Evolutionary conservation across 768 basidiomycete species (phyloP), one percentile per base, ranked within the genome.

Genomic region (Amanita pallidorosea): DNA sequence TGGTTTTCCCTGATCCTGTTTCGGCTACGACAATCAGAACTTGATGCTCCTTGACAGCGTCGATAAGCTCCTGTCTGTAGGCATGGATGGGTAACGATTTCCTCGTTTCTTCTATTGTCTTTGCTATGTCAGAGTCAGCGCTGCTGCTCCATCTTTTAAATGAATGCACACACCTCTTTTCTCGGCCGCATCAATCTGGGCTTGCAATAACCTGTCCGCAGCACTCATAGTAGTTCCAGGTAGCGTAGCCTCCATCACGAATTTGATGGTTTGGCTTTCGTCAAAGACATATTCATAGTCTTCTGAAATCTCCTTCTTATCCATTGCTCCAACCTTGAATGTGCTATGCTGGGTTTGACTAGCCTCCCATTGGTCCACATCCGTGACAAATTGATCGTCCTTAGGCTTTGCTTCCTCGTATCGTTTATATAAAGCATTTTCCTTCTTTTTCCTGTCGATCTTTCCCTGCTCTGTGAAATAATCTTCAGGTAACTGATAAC

Each of bases 381-480:
- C 96, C 1, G 95, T 97, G 2, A 90, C 81, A 63, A 98, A 98
- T 58, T 94, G 85, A 63, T 92, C 92, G 54, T 91, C 91, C 63
- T 90, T 88, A 0, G 82, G 85, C 62, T 86, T 88, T 7, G 85
- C 85, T 47, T 99, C 96, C 60, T 96, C 89, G 61, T 99, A 98
- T 35, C 96, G 90, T 58, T 87, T 78, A 65, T 96, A 97, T 47
- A 99, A 66, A 0, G 87, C 93, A 56, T 85, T 85, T 63, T 92
- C 81, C 62, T 96, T 93, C 69, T 89, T 91, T 74, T 96, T 93
- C 69, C 82, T 86, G 76, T 98, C 94, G 54, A 99, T 92, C 69
- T 94, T 96, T 25, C 96, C 96, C 64, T 97, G 93, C 60, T 95
- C 95, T 0, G 96, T 99, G 58, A 98, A 77, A 63, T 99, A 99